These are phyloP conservation scores for Penicillium sp. DNA, from an alignment of 2,329 filamentous ascomycete species.

Conservation along the genomic window DNA sequence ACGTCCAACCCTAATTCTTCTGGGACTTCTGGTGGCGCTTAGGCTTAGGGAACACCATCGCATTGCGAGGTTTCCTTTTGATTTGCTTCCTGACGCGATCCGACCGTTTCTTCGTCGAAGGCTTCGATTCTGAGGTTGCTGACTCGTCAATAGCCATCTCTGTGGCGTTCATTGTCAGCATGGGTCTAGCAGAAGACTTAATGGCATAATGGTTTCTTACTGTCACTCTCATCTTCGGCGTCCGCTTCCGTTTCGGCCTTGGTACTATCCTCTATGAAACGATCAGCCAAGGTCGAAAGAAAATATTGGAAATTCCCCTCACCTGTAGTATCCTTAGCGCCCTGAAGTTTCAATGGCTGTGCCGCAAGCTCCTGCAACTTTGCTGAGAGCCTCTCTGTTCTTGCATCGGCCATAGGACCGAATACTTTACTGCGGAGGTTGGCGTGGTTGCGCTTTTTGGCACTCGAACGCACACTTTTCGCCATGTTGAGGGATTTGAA, in stretches of 20 bases:
- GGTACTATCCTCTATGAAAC: neutral
- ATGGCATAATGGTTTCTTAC: neutral
- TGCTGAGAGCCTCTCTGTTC: slow-evolving; percentile 76
- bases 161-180: slow-evolving; percentile 16
- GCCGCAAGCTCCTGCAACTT: slow-evolving; percentile 78
- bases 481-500: slow-evolving; percentile 61
- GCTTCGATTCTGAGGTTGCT: slow-evolving; percentile 18
- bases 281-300: neutral
- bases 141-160: slow-evolving; percentile 40
- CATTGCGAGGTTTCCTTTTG: slow-evolving; percentile 33
- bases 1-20: slow-evolving; percentile 25
- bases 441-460: slow-evolving; percentile 76
- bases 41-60: slow-evolving; percentile 36
- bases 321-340: slow-evolving; percentile 21
- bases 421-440: slow-evolving; percentile 78
- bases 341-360: slow-evolving; percentile 54
- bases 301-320: neutral
- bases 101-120: slow-evolving; percentile 23
- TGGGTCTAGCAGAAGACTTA: neutral
- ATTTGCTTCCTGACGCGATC: slow-evolving; percentile 38
- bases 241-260: slow-evolving; percentile 16
- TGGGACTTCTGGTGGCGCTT: slow-evolving; percentile 22
- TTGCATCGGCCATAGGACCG: slow-evolving; percentile 72
- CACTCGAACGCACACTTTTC: slow-evolving; percentile 76
- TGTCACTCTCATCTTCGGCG: slow-evolving; percentile 15